These are phyloP conservation scores for Talinum fruticosum DNA, from an alignment of 148 eudicot genomes.

Conservation along the genomic window DNA sequence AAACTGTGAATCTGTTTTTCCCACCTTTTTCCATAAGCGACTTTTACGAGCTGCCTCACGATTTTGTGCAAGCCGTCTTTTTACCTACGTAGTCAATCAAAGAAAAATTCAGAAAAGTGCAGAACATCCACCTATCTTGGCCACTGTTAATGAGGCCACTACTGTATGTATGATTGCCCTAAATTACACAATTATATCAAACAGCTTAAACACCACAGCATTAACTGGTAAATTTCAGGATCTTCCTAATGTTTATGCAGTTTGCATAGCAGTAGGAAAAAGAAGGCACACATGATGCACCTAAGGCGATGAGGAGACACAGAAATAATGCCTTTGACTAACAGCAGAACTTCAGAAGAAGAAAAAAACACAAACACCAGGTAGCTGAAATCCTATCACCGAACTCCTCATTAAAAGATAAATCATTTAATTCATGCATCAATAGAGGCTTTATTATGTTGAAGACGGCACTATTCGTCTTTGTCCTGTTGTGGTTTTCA, in stretches of 20 bases:
- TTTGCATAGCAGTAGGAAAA: background rate
- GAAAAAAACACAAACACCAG: background rate
- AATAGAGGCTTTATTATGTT: background rate
- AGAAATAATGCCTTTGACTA: background rate
- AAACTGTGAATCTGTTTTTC: constrained; percentile 2
- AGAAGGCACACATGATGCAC: background rate
- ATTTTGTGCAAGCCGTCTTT: constrained; percentile 94
- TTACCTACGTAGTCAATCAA: constrained; percentile 33
- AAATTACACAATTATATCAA: background rate
- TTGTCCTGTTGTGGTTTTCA: background rate
- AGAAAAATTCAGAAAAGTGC: background rate
- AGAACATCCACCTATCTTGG: background rate
- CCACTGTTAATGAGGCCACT: background rate
- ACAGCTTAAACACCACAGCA: background rate
- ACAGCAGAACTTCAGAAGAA: background rate
- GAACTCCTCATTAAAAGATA: background rate
- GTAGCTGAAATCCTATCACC: background rate
- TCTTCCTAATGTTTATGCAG: background rate
- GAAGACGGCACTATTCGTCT: background rate
- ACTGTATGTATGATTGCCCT: background rate
- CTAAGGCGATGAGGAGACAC: background rate
- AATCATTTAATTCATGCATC: background rate
- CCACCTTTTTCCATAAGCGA: constrained; percentile 92
- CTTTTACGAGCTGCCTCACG: constrained; percentile 99
- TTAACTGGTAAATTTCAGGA: background rate